Conservation (phyloP, 306 rosid genomes). For the Fragaria iinumae region DNA sequence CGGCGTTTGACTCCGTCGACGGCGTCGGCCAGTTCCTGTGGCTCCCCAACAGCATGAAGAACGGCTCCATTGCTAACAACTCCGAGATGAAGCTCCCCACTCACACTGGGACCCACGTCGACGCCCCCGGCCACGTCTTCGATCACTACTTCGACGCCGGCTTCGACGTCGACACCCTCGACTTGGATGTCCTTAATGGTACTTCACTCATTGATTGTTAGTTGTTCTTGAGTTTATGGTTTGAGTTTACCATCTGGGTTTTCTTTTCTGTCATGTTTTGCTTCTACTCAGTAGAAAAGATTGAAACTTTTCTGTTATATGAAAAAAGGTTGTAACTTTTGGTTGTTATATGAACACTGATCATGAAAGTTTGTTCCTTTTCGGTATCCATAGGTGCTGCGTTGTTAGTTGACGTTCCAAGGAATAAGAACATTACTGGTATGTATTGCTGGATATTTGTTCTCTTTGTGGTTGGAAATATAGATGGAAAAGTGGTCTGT, state of each 20-base stretch:
- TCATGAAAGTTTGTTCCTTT: neutral
- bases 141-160: conserved; percentile 83
- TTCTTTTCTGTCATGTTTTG: neutral
- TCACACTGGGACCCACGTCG: conserved; percentile 91
- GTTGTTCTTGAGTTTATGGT: neutral
- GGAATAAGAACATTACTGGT: conserved; percentile 82
- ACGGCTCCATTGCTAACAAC: conserved; percentile 64
- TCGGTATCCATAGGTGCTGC: conserved; percentile 58
- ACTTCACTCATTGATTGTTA: neutral
- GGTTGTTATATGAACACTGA: neutral
- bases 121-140: conserved; percentile 73
- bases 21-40: conserved; percentile 71
- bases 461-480: neutral
- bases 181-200: conserved; percentile 74
- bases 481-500: neutral
- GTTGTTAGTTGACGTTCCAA: conserved; percentile 78
- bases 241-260: neutral
- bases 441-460: conserved; percentile 21
- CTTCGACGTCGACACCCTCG: conserved; percentile 79
- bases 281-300: neutral
- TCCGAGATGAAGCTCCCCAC: conserved; percentile 57
- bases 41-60: conserved; percentile 74
- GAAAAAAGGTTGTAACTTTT: neutral
- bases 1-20: conserved; percentile 52
- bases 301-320: too few species aligned